phyloP scores from a whole-genome alignment of 306 rosid genomes.

The Vicia sativa region DNA sequence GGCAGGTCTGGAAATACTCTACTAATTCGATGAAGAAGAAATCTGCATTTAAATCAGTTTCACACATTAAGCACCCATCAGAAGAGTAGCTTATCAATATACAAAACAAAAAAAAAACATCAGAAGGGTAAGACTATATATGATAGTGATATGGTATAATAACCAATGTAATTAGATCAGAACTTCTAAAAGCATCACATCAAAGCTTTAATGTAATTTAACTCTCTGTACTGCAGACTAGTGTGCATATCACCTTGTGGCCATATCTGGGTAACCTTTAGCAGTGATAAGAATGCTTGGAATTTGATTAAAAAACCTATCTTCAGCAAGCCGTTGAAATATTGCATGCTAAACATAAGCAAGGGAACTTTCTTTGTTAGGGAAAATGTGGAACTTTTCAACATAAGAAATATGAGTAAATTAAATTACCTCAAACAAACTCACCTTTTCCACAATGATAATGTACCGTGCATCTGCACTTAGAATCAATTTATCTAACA shows the following conservation, averaged over 20 bases:
- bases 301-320: conserved; percentile 70
- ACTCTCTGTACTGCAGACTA: conserved; percentile 32
- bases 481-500: conserved; percentile 55
- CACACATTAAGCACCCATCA: conserved; percentile 10
- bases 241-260: conserved; percentile 63
- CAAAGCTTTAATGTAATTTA: background rate
- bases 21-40: conserved; percentile 75
- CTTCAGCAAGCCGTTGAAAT: conserved; percentile 82
- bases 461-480: conserved; percentile 81
- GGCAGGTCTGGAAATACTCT: too few relatives aligned
- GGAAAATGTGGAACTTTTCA: conserved; percentile 24
- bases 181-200: conserved; percentile 4
- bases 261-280: conserved; percentile 93
- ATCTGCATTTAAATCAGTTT: conserved; percentile 48
- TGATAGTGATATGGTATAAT: background rate
- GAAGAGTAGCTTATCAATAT: background rate
- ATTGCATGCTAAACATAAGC: conserved; percentile 73
- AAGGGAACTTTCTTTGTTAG: conserved; percentile 1
- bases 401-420: conserved; percentile 22
- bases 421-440: conserved; percentile 20
- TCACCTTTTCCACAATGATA: conserved; percentile 85
- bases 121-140: background rate
- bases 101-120: background rate
- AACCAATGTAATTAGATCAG: conserved; percentile 10
- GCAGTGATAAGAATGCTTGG: conserved; percentile 94